Evolutionary conservation across 2,329 filamentous ascomycete species (phyloP).

Genomic region (Botrytis tulipae): DNA sequence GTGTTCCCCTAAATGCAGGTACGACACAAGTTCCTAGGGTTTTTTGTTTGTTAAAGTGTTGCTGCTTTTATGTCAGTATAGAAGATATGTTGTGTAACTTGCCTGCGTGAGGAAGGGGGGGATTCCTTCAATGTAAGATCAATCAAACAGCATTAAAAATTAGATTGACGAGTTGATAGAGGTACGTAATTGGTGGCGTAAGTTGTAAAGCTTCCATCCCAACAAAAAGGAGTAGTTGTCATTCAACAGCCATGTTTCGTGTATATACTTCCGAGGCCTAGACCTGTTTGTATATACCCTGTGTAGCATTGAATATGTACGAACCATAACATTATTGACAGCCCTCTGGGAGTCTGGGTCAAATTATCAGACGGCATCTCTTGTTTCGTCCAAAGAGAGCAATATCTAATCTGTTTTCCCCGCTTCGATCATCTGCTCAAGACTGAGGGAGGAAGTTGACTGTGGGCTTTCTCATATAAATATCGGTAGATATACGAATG

Average conservation of each 20-base stretch:
- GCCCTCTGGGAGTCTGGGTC: background rate
- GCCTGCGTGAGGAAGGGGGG: background rate
- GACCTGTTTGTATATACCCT: background rate
- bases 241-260: constrained; percentile 5
- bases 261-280: background rate
- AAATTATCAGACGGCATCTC: background rate
- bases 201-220: background rate
- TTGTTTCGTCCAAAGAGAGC: background rate
- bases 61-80: constrained; percentile 3
- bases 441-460: background rate
- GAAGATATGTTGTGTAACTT: background rate
- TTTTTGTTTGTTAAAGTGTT: background rate
- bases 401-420: background rate
- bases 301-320: background rate
- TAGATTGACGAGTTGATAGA: background rate
- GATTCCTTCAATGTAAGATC: background rate
- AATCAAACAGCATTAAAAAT: background rate
- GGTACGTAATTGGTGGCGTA: background rate
- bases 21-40: background rate
- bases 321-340: background rate
- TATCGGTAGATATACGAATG: background rate
- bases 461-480: background rate
- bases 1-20: background rate
- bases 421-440: background rate
- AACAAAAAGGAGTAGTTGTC: background rate